These are phyloP conservation scores for Esteya vermicola DNA, from an alignment of 2,329 filamentous ascomycete species.

Conservation along the genomic window DNA sequence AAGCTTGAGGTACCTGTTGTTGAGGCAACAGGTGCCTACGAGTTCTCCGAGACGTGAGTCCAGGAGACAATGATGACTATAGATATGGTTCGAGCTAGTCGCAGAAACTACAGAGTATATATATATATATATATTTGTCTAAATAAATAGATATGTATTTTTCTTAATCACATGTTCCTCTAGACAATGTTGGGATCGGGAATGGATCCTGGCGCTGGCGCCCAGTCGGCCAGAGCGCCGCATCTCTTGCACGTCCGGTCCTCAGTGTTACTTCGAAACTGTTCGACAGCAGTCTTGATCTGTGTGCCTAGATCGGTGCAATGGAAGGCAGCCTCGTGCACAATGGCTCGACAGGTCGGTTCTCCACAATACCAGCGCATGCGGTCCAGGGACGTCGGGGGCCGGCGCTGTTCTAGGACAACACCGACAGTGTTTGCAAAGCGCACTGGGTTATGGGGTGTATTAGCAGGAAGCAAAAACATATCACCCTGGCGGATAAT, in stretches of 20 bases:
- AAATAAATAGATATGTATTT: neutral
- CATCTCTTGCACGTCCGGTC: slow-evolving; percentile 66
- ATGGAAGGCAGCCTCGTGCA: slow-evolving; percentile 78
- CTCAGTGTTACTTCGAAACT: slow-evolving; percentile 53
- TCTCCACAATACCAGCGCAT: slow-evolving; percentile 67
- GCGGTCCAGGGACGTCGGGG: slow-evolving; percentile 54
- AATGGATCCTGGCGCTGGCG: slow-evolving; percentile 46
- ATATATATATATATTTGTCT: neutral
- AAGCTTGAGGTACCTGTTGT: slow-evolving; percentile 71
- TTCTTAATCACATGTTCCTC: neutral
- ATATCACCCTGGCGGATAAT: slow-evolving; percentile 86
- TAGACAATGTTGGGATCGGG: slow-evolving; percentile 35
- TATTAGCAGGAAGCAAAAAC: slow-evolving; percentile 85
- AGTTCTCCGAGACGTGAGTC: slow-evolving; percentile 65
- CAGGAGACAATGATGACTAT: slow-evolving; percentile 12
- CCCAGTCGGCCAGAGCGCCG: slow-evolving; percentile 45
- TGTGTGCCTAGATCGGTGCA: slow-evolving; percentile 85
- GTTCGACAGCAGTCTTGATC: slow-evolving; percentile 82
- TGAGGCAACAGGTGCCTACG: slow-evolving; percentile 64
- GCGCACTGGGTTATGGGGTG: slow-evolving; percentile 88
- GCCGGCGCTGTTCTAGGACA: slow-evolving; percentile 76
- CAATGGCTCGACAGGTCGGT: slow-evolving; percentile 45
- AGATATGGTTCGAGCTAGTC: neutral
- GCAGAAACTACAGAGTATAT: no score
- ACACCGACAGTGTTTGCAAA: slow-evolving; percentile 91